These are phyloP conservation scores for Roridomyces roridus DNA, from an alignment of 768 basidiomycete genomes.

Conservation along the genomic window DNA sequence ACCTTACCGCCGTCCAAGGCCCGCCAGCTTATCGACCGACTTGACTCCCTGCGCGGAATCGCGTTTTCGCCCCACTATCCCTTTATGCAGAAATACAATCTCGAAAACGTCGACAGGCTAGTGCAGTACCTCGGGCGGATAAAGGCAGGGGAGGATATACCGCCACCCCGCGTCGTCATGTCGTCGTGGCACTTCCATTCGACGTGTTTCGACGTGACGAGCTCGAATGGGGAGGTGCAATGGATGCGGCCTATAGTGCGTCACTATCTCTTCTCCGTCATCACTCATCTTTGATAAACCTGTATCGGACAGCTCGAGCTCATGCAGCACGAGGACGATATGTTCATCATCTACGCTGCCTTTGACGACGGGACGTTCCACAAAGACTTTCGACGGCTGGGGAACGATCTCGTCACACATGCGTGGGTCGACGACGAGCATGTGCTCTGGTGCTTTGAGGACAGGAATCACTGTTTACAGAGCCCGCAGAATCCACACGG, in stretches of 20 bases:
- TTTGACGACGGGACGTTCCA: slow-evolving; percentile 10
- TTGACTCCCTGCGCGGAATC: background rate
- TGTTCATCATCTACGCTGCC: slow-evolving; percentile 17
- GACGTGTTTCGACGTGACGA: slow-evolving; percentile 7
- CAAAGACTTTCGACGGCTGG: slow-evolving; percentile 13
- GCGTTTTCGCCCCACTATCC: slow-evolving; percentile 11
- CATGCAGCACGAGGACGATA: slow-evolving; percentile 11
- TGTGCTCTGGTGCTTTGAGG: slow-evolving; percentile 19
- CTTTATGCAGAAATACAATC: slow-evolving; percentile 12
- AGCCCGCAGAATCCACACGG: slow-evolving; percentile 21
- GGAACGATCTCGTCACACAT: slow-evolving; percentile 19
- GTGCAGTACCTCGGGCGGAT: slow-evolving; percentile 8
- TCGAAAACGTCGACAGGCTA: slow-evolving; percentile 3
- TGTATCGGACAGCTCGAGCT: slow-evolving; percentile 8
- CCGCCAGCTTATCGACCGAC: slow-evolving; percentile 8
- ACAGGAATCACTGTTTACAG: slow-evolving; percentile 1
- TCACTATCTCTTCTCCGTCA: no score
- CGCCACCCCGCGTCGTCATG: slow-evolving; percentile 4
- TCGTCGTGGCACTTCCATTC: slow-evolving; percentile 16
- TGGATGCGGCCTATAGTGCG: slow-evolving; percentile 16
- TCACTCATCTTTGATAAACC: background rate
- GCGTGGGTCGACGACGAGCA: slow-evolving; percentile 21
- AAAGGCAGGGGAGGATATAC: background rate
- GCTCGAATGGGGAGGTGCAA: slow-evolving; percentile 18
- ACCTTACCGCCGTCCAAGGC: background rate